Conservation (phyloP, 2,329 filamentous ascomycete species). For the Biscogniauxia marginata region DNA sequence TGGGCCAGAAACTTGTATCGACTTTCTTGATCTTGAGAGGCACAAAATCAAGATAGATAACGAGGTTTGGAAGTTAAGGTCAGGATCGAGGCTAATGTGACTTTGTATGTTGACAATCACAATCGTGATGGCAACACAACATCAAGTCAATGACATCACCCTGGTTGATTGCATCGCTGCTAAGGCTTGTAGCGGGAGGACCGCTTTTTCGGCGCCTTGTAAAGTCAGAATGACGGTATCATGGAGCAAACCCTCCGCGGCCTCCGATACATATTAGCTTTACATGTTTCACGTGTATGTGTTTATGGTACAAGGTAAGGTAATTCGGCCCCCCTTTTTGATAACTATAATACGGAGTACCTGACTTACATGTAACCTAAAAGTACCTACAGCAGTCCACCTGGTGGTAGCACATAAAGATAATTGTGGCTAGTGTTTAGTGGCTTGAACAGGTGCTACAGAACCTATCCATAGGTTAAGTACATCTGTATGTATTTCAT, state of each 20-base stretch:
- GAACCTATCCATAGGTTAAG: no score
- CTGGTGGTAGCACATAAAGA: no score
- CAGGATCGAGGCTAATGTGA: not conserved
- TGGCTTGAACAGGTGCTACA: no score
- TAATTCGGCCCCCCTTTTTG: no score
- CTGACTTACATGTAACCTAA: no score
- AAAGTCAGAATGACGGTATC: slow-evolving; percentile 21
- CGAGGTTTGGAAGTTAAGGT: not conserved
- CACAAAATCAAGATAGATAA: not conserved
- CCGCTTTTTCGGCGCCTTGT: slow-evolving; percentile 20
- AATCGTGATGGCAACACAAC: slow-evolving; percentile 10
- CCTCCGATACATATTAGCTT: not conserved
- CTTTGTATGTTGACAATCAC: not conserved
- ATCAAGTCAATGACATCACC: slow-evolving; percentile 29
- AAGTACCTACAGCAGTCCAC: no score
- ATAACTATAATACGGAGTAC: no score
- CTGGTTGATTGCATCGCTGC: slow-evolving; percentile 16
- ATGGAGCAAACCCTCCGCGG: slow-evolving; percentile 16
- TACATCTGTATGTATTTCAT: no score
- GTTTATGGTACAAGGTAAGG: no score
- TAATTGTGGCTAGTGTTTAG: no score
- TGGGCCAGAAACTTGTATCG: not conserved
- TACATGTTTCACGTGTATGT: not conserved
- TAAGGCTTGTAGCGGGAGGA: slow-evolving; percentile 13
- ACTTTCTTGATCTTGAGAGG: slow-evolving; percentile 1